These are phyloP conservation scores for Penicillium malachiteum DNA, from an alignment of 495 filamentous ascomycete genomes.

Conservation along the genomic window DNA sequence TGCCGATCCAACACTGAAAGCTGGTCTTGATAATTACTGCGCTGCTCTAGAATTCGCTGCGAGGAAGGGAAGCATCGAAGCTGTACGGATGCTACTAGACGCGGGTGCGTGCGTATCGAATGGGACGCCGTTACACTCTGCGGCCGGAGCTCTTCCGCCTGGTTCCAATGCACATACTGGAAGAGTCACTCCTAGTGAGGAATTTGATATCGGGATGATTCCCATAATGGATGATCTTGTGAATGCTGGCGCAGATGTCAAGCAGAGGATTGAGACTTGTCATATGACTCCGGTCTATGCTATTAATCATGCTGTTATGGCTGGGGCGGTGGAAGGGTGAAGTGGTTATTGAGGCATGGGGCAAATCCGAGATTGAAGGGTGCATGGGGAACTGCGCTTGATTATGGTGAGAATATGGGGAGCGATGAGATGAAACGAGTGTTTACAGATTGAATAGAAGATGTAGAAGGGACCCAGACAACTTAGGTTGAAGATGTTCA, in stretches of 20 bases:
- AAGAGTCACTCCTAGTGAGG: conserved; percentile 18
- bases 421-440: conserved; percentile 10
- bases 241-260: conserved; percentile 31
- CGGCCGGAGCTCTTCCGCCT: conserved; percentile 24
- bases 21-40: conserved; percentile 10
- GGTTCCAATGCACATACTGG: conserved; percentile 17
- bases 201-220: conserved; percentile 28
- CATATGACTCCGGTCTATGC: conserved; percentile 25
- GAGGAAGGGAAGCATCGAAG: conserved; percentile 19
- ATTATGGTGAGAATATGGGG: conserved; percentile 4
- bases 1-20: neutral
- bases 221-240: conserved; percentile 33
- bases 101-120: conserved; percentile 31
- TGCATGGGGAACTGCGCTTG: conserved; percentile 9
- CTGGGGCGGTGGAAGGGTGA: conserved; percentile 30
- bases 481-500: too few relatives aligned
- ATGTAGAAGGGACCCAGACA: neutral
- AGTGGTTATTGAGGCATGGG: conserved; percentile 33
- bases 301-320: conserved; percentile 32
- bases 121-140: conserved; percentile 29
- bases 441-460: neutral
- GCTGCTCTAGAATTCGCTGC: conserved; percentile 25
- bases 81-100: conserved; percentile 28
- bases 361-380: conserved; percentile 27
- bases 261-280: conserved; percentile 18